These are phyloP conservation scores for Avicennia marina DNA, from an alignment of 257 asterid species.

Conservation along the genomic window DNA sequence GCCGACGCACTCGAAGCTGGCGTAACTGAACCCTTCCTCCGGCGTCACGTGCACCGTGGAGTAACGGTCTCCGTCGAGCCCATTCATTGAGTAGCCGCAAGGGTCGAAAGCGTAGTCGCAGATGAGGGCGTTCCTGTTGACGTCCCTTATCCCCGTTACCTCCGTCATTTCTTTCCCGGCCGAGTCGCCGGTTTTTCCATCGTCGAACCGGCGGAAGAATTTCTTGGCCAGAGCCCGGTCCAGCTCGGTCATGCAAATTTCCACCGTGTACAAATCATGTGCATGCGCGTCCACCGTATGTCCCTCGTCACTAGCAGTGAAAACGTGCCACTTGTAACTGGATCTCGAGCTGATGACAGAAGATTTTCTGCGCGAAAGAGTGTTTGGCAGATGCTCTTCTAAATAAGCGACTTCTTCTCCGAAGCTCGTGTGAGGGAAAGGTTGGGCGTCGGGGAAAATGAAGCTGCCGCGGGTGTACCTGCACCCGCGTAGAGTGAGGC, in stretches of 20 bases:
- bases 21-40: constrained; percentile 93
- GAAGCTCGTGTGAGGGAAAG: constrained; percentile 74
- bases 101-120: constrained; percentile 95
- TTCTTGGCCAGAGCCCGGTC: constrained; percentile 61
- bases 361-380: constrained; percentile 50
- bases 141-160: constrained; percentile 46
- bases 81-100: constrained; percentile 96
- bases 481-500: constrained; percentile 59
- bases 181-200: constrained; percentile 52
- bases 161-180: constrained; percentile 85
- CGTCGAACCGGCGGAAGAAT: constrained; percentile 54
- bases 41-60: constrained; percentile 97
- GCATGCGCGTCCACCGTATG: constrained; percentile 2
- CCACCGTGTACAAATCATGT: constrained; percentile 48
- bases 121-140: constrained; percentile 49
- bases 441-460: constrained; percentile 87
- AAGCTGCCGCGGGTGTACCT: constrained; percentile 91
- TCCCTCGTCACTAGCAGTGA: constrained; percentile 49
- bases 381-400: constrained; percentile 48
- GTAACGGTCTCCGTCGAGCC: constrained; percentile 65
- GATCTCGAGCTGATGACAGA: constrained; percentile 56
- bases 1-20: constrained; percentile 77
- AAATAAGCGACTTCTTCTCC: constrained; percentile 61
- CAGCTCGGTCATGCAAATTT: constrained; percentile 88
- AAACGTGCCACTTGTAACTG: constrained; percentile 87